phyloP scores from a whole-genome alignment of 2,329 filamentous ascomycete species.

The Elsinoe necatrix region DNA sequence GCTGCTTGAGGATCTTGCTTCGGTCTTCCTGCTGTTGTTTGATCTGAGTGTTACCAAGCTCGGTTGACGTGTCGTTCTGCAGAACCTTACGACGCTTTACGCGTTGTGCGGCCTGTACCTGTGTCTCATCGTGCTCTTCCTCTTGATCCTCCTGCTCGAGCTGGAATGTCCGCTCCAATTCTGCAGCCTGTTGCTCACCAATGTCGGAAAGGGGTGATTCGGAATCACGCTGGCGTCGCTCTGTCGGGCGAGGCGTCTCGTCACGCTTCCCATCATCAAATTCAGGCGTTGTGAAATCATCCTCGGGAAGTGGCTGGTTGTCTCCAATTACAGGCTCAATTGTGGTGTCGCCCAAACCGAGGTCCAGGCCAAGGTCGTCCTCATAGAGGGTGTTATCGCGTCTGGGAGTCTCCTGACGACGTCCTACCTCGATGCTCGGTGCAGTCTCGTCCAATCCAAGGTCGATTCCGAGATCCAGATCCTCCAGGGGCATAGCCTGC shows the following conservation, averaged over 20 bases:
- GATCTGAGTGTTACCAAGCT: conserved; percentile 68
- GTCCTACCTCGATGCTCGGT: conserved; percentile 74
- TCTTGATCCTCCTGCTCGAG: conserved; percentile 24
- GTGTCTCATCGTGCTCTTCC: conserved; percentile 42
- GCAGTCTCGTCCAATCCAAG: conserved; percentile 45
- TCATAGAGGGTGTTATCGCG: conserved; percentile 52
- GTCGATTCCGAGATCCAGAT: conserved; percentile 55
- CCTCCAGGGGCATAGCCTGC: conserved; percentile 42
- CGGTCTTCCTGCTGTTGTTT: conserved; percentile 79
- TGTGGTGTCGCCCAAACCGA: conserved; percentile 30
- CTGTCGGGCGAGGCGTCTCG: conserved; percentile 33
- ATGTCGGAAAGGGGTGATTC: conserved; percentile 49
- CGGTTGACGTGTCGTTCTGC: conserved; percentile 70
- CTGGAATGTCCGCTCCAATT: conserved; percentile 55
- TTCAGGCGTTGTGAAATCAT: conserved; percentile 32
- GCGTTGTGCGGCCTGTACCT: conserved; percentile 59
- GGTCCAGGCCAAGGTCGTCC: conserved; percentile 46
- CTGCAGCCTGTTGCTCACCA: conserved; percentile 44
- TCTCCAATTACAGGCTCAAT: conserved; percentile 21
- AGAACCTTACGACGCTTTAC: conserved; percentile 75
- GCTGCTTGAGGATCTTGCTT: conserved; percentile 74
- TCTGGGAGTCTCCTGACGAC: conserved; percentile 60
- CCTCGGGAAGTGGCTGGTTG: conserved; percentile 24
- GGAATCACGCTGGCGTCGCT: conserved; percentile 37
- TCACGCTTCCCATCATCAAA: conserved; percentile 20